Evolutionary conservation across 805 yeast genomes (phyloP).

Genomic region (Dipodascopsis uninucleata): DNA sequence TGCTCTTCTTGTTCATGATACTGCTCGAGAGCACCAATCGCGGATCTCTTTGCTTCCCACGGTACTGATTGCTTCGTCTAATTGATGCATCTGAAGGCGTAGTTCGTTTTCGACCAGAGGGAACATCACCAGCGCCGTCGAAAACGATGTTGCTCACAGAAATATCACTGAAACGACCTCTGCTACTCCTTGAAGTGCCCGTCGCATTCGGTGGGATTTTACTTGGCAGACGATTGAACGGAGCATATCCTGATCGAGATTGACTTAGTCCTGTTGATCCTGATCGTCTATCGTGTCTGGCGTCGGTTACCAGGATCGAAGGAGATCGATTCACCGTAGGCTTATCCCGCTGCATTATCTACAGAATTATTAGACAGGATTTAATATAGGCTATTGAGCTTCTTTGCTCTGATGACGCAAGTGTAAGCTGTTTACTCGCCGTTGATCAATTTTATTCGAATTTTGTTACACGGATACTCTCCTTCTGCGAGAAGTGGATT

Average conservation of each 20-base stretch:
- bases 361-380: too few species aligned
- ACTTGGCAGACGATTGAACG: slow-evolving; percentile 50
- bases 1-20: slow-evolving; percentile 1
- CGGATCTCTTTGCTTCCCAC: slow-evolving; percentile 10
- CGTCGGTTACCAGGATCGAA: slow-evolving; percentile 87
- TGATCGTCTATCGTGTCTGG: slow-evolving; percentile 45
- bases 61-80: not conserved
- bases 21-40: slow-evolving; percentile 7
- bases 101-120: slow-evolving; percentile 63
- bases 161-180: slow-evolving; percentile 38
- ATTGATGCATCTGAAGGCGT: slow-evolving; percentile 31
- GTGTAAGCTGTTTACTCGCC: too few species aligned
- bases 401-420: too few species aligned
- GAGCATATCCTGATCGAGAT: slow-evolving; percentile 45
- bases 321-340: slow-evolving; percentile 58
- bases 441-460: too few species aligned
- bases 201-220: slow-evolving; percentile 10
- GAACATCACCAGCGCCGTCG: slow-evolving; percentile 72
- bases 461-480: too few species aligned
- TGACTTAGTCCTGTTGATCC: slow-evolving; percentile 41
- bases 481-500: too few species aligned
- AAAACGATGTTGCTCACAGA: slow-evolving; percentile 76
- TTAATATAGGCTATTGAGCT: too few species aligned
- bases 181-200: slow-evolving; percentile 6
- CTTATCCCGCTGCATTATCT: too few species aligned